Evolutionary conservation across 2,329 filamentous ascomycete genomes (phyloP).

Genomic region (Monosporascus sp.): DNA sequence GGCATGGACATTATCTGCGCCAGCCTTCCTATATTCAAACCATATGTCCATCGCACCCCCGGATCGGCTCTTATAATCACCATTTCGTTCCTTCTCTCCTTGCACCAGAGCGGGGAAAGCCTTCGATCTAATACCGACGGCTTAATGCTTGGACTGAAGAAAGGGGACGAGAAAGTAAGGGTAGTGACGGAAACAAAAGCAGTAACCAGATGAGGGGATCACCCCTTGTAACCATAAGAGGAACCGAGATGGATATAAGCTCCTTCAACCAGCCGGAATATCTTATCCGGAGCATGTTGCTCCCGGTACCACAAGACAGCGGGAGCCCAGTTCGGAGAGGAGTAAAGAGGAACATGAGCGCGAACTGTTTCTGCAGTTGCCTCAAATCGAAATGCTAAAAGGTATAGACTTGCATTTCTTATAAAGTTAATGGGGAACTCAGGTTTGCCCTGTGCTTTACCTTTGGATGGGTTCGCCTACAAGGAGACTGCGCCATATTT

Average conservation of each 20-base stretch:
- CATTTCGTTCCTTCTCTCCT: neutral
- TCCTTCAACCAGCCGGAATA: neutral
- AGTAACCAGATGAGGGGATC: neutral
- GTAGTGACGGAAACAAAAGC: neutral
- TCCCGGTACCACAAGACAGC: neutral
- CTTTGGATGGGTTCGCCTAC: no score
- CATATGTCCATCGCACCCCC: constrained; percentile 6
- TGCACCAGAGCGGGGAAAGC: neutral
- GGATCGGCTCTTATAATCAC: constrained; percentile 1
- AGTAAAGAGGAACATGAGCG: neutral
- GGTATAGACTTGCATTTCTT: neutral
- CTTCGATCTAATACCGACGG: neutral
- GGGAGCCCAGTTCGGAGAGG: neutral
- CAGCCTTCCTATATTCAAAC: constrained; percentile 11
- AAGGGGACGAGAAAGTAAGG: neutral
- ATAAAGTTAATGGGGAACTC: neutral
- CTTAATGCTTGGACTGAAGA: neutral
- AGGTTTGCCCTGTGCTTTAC: no score
- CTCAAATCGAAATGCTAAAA: neutral
- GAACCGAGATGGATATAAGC: neutral
- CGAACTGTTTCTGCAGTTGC: neutral
- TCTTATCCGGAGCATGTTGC: neutral
- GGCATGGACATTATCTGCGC: constrained; percentile 14
- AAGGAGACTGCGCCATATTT: no score
- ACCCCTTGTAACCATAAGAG: neutral